phyloP scores from a whole-genome alignment of 2,329 filamentous ascomycete species.

The Zasmidium citrigriseum region DNA sequence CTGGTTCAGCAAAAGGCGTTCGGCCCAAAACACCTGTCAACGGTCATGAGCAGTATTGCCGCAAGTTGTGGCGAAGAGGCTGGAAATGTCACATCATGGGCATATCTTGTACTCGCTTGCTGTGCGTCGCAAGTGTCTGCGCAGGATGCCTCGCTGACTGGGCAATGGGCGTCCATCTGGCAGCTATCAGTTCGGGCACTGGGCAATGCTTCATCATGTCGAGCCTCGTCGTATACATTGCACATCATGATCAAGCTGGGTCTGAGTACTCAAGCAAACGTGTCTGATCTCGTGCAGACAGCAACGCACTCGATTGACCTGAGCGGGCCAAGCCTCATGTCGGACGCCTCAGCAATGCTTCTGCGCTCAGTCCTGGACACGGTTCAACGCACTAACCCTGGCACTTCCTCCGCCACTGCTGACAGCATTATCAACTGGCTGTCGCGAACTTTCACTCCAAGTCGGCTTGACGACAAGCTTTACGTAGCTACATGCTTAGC shows the following conservation, averaged over 20 bases:
- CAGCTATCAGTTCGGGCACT: conserved; percentile 71
- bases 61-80: conserved; percentile 63
- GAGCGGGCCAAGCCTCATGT: conserved; percentile 74
- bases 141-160: conserved; percentile 43
- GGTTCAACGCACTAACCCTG: conserved; percentile 68
- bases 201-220: conserved; percentile 68
- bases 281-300: conserved; percentile 69
- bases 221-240: conserved; percentile 75
- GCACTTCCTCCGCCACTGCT: conserved; percentile 65
- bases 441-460: conserved; percentile 77
- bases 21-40: conserved; percentile 15
- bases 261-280: conserved; percentile 66
- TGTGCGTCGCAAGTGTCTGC: conserved; percentile 50
- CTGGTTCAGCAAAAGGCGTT: conserved; percentile 41
- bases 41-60: conserved; percentile 16
- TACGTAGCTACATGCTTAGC: conserved; percentile 66
- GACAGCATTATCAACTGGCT: conserved; percentile 80
- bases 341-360: conserved; percentile 75
- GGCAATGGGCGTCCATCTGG: conserved; percentile 73
- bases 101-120: conserved; percentile 75
- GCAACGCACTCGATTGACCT: conserved; percentile 77
- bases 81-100: conserved; percentile 70
- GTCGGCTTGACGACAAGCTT: conserved; percentile 58
- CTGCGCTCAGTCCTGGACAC: conserved; percentile 70
- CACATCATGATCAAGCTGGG: conserved; percentile 65